phyloP scores from a whole-genome alignment of 208 protist species.

The Herpetomonas tarakana region DNA sequence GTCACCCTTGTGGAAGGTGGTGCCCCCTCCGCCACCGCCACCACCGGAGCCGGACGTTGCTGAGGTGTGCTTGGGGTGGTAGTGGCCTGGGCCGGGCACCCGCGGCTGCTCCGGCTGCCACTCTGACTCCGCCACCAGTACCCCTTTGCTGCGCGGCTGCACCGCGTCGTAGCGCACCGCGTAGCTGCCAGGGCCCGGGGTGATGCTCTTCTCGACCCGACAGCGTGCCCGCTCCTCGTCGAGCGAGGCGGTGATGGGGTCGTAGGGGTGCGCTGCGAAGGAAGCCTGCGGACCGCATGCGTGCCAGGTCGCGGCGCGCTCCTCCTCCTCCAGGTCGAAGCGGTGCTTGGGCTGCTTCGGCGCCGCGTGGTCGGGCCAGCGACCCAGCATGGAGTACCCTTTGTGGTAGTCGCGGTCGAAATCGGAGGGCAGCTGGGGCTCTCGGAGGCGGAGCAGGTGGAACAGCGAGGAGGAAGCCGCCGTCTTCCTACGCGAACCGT shows the following conservation, averaged over 20 bases:
- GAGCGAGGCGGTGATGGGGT: no score
- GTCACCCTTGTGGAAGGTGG: conserved; percentile 76
- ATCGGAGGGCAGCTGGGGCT: conserved; percentile 75
- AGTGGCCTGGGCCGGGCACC: conserved; percentile 62
- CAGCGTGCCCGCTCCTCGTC: no score
- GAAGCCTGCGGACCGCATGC: no score
- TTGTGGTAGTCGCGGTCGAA: conserved; percentile 78
- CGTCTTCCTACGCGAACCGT: no score
- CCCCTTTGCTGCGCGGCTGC: conserved; percentile 1
- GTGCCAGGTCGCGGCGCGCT: conserved; percentile 15
- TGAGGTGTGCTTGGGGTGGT: conserved; percentile 19
- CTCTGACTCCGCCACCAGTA: conserved; percentile 12
- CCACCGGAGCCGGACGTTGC: conserved; percentile 6
- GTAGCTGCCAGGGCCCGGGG: conserved; percentile 14
- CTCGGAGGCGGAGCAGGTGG: no score
- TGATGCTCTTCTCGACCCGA: not conserved
- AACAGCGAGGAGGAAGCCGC: no score
- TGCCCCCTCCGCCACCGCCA: conserved; percentile 15
- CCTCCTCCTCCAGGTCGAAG: conserved; percentile 15
- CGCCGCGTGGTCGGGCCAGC: conserved; percentile 14
- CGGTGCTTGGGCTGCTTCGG: not conserved
- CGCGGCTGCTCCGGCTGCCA: conserved; percentile 10
- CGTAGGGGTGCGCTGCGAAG: conserved; percentile 26
- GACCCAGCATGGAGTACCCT: conserved; percentile 53
- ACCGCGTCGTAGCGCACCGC: conserved; percentile 1